phyloP scores from a whole-genome alignment of 140 eudicot species.

The Ambrosia hybrid region DNA sequence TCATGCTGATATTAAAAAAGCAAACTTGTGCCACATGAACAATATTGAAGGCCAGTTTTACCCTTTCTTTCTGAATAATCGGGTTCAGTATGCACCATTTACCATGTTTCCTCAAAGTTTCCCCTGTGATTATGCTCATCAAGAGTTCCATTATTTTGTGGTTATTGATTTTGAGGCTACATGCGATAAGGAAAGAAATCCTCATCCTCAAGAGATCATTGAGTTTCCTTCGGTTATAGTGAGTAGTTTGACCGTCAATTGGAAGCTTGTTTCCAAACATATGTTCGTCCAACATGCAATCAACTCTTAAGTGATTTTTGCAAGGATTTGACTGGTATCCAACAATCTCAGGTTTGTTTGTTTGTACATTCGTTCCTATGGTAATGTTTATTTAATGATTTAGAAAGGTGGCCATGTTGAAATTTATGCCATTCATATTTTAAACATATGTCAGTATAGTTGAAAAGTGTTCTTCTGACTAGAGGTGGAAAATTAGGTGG shows the following conservation, averaged over 20 bases:
- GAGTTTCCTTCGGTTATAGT: conserved; percentile 97
- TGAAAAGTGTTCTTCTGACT: no score
- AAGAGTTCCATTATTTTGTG: conserved; percentile 88
- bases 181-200: conserved; percentile 83
- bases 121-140: conserved; percentile 51
- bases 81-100: conserved; percentile 48
- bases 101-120: conserved; percentile 47
- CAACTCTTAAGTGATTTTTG: conserved; percentile 81
- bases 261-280: conserved; percentile 90
- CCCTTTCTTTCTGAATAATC: conserved; percentile 51
- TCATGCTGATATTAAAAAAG: no score
- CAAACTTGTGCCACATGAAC: neutral
- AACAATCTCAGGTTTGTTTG: conserved; percentile 77
- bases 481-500: no score
- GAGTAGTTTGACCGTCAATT: conserved; percentile 75
- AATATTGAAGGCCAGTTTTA: conserved; percentile 45
- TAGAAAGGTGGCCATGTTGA: neutral
- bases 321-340: conserved; percentile 94
- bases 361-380: neutral
- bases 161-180: conserved; percentile 99
- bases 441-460: no score
- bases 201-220: conserved; percentile 93
- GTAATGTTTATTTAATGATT: conserved; percentile 4
- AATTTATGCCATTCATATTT: no score
- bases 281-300: conserved; percentile 91